Base-by-base conservation (phyloP, 345 rosid species). In the Mangifera indica region DNA sequence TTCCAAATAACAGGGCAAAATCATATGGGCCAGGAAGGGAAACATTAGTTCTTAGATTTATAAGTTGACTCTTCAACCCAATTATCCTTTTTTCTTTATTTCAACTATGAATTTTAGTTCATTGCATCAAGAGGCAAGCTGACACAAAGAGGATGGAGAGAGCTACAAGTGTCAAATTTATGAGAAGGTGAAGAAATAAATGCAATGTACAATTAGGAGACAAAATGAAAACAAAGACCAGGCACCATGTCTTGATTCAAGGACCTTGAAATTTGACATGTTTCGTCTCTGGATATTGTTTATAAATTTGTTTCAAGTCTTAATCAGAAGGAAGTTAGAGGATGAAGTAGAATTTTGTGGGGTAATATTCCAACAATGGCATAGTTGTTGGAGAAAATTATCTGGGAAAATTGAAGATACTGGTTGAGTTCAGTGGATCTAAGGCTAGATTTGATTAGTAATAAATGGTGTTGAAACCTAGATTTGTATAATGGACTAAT, bases 151-250 rank as follows among this genome's bases (percentile, higher is more conserved):
- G 58, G 52, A 69, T 61, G 77, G 72, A 54, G 52, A 82, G 26
- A 60, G 59, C 49, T 66, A 70, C 74, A 76, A 68, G 82, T 76
- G 78, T 71, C 71, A 9, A 78, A 13, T 1, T 60, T 57, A 54
- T 45, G 69, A 26, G n/a, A 48, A 67, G 21, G 45, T 54, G 73
- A 67, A 54, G 49, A 10, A 3, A 32, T 6, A 5, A 44, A 76
- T 82, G 74, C 81, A 46, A 58, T 74, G 77, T 13, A 69, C 21
- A 61, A 68, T 45, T 49, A 54, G 1, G 20, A 72, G 40, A 55
- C 57, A 66, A 10, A 1, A 24, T 15, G 26, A 32, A 67, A 32
- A 15, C 34, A 48, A 24, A 60, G 58, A 74, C 76, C 71, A 56
- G 65, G 26, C 75, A 74, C 73, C 69, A 52, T 76, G 72, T 70